These are phyloP conservation scores for Mycena kentingensis DNA, from an alignment of 768 basidiomycete species.

Conservation along the genomic window DNA sequence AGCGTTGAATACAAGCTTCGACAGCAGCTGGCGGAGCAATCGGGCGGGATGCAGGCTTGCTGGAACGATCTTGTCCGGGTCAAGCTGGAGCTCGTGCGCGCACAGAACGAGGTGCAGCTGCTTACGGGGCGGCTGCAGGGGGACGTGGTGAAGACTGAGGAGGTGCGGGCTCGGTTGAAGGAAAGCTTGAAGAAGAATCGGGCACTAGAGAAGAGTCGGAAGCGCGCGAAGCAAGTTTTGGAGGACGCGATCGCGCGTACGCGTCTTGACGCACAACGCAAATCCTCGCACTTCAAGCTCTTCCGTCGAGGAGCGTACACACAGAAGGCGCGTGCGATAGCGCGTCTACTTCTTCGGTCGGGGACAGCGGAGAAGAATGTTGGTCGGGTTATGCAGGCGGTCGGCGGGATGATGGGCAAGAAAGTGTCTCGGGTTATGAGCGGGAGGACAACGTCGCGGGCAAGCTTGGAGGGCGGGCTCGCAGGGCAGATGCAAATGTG, in stretches of 20 bases:
- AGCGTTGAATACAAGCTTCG: neutral
- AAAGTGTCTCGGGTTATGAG: neutral
- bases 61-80: neutral
- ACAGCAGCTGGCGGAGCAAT: neutral
- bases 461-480: neutral
- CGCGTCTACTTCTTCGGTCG: neutral
- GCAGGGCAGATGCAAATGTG: slow-evolving; percentile 3
- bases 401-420: slow-evolving; percentile 1
- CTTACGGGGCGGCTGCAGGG: neutral
- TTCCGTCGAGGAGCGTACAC: neutral
- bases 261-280: neutral
- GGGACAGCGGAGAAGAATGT: slow-evolving; percentile 5
- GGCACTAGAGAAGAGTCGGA: neutral
- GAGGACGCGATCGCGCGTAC: neutral
- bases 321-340: neutral
- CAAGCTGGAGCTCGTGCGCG: neutral
- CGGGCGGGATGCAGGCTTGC: neutral
- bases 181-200: neutral
- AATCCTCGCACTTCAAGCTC: neutral
- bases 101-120: neutral
- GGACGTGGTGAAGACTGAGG: neutral
- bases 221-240: neutral
- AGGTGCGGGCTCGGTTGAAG: neutral
- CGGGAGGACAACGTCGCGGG: neutral
- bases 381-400: neutral